Evolutionary conservation across 1,284 basidiomycete species (phyloP).

Genomic region (Cryptococcus depauperatus): DNA sequence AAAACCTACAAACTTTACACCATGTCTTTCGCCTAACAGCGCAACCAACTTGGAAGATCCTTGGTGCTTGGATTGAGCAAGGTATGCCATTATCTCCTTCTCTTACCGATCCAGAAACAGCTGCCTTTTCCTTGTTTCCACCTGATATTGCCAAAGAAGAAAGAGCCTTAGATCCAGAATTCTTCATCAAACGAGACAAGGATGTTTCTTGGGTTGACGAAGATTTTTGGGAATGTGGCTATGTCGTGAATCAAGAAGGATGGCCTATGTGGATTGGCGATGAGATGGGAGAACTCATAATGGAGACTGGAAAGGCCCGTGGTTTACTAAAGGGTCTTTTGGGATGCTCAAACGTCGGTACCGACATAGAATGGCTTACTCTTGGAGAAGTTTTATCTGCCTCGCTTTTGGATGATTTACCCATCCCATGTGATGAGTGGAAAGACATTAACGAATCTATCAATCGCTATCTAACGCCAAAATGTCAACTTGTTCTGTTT

Average conservation of each 20-base stretch:
- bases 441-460: constrained; percentile 39
- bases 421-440: neutral
- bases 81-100: constrained; percentile 54
- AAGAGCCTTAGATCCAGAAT: constrained; percentile 58
- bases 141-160: constrained; percentile 36
- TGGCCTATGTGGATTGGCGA: constrained; percentile 33
- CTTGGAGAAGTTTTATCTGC: constrained; percentile 5
- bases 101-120: constrained; percentile 16
- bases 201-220: constrained; percentile 55
- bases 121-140: neutral
- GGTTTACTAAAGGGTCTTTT: constrained; percentile 57
- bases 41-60: constrained; percentile 65
- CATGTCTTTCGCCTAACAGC: constrained; percentile 57
- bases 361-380: constrained; percentile 25
- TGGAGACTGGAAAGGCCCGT: constrained; percentile 68
- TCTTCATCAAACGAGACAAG: constrained; percentile 67
- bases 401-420: no score
- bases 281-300: constrained; percentile 53
- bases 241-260: constrained; percentile 51
- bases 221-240: constrained; percentile 74
- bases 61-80: constrained; percentile 62
- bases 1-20: constrained; percentile 27
- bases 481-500: constrained; percentile 54
- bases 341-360: constrained; percentile 9
- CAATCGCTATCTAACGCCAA: constrained; percentile 55